Conservation (phyloP, 805 yeast species). For the Metschnikowia santaceciliae region DNA sequence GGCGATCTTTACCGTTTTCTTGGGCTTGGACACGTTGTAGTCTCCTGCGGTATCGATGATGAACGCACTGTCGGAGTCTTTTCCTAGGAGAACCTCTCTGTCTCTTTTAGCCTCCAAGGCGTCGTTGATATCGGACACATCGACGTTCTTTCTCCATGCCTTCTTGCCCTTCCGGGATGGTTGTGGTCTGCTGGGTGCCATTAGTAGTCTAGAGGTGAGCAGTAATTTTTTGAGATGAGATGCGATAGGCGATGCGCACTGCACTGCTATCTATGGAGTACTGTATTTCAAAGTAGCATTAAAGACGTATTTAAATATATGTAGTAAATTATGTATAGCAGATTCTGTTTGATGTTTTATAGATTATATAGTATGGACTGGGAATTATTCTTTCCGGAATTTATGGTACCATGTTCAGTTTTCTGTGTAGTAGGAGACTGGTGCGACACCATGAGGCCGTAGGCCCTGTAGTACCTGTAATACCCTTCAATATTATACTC, state of each 20-base stretch:
- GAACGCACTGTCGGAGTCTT: slow-evolving; percentile 41
- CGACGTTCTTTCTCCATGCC: slow-evolving; percentile 91
- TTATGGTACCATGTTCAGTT: too few species aligned
- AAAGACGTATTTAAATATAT: too few species aligned
- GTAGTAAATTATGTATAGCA: too few species aligned
- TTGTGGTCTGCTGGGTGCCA: slow-evolving; percentile 43
- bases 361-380: too few species aligned
- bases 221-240: slow-evolving; percentile 6
- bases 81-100: slow-evolving; percentile 51
- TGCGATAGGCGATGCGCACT: slow-evolving; percentile 9
- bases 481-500: too few species aligned
- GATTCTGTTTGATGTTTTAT: too few species aligned
- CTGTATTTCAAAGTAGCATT: too few species aligned
- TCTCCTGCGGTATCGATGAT: slow-evolving; percentile 40
- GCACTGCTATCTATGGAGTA: neutral
- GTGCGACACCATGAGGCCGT: too few species aligned
- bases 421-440: too few species aligned
- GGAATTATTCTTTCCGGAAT: too few species aligned
- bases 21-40: slow-evolving; percentile 33
- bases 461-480: too few species aligned
- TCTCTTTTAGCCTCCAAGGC: slow-evolving; percentile 70
- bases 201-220: slow-evolving; percentile 1
- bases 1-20: slow-evolving; percentile 49
- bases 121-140: slow-evolving; percentile 70
- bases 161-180: slow-evolving; percentile 87